Evolutionary conservation across 208 protist species (phyloP), one percentile per base, ranked within the genome.

Genomic region (Wallacemonas sp.): DNA sequence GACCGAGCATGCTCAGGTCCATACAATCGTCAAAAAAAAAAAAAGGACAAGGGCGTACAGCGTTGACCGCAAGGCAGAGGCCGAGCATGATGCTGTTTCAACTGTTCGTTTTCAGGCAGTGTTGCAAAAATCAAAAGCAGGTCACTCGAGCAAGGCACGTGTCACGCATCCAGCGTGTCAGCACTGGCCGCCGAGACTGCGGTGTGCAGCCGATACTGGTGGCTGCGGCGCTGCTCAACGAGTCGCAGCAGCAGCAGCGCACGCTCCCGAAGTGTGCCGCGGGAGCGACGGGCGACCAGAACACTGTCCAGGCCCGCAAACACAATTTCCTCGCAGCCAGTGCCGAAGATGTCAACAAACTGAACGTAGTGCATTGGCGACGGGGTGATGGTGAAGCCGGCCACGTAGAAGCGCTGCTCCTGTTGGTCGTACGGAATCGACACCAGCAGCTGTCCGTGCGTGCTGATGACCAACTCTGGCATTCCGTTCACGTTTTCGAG

Each of bases 231-330:
- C 27, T 68, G 65, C 38, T 77, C 71, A 32, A 94, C 62, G 6
- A 92, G 70, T 26, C 74, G 70, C 46, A 94, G 32, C 8, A 92
- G 74, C 21, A 89, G 62, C 27, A 65, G 38, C 6, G 83, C 77
- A 23, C 73, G 71, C 14, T 69, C 70, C 38, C 70, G 71, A 39
- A 90, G 62, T 14, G 68, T 69, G 1, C 41, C 27, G 30, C 73
- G 76, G n/a, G 82, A 71, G 36, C 72, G 75, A 1, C 70, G 76
- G 30, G 86, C 78, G 14, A 93, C 75, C 21, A 93, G 65, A 57
- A 95, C 84, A 32, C 81, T 83, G n/a, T 85, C 69, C 44, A 77
- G 67, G 24, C 89, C 78, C 24, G 86, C 84, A 77, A 92, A 89
- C 32, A 95, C 78, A 30, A 95, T 23, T 16, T 83, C 77, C 26